Conservation (phyloP, 2,329 filamentous ascomycete genomes). For the Aureobasidium sp. region DNA sequence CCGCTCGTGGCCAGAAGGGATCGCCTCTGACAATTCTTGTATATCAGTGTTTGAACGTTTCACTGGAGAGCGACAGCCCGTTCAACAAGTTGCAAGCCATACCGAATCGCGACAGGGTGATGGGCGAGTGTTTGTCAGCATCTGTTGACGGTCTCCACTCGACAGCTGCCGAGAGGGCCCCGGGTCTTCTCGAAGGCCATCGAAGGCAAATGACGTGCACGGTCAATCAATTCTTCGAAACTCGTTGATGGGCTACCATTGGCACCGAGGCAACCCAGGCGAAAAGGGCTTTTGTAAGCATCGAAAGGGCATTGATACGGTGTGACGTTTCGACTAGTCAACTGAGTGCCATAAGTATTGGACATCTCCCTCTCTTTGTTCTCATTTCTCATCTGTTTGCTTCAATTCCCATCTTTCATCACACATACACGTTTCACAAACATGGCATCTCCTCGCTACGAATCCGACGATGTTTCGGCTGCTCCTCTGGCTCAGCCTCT, state of each 20-base stretch:
- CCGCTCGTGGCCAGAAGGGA: neutral
- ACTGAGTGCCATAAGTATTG: slow-evolving; percentile 2
- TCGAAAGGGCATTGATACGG: neutral
- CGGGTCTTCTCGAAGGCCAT: slow-evolving; percentile 1
- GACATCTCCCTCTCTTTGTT: neutral
- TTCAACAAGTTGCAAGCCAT: neutral
- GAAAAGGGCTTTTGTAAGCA: slow-evolving; percentile 9
- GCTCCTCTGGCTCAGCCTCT: slow-evolving; percentile 38
- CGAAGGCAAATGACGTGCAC: slow-evolving; percentile 16
- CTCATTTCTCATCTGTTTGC: neutral
- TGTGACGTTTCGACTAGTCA: slow-evolving; percentile 10
- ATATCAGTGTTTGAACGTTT: neutral
- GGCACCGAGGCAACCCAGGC: slow-evolving; percentile 4
- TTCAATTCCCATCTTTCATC: neutral
- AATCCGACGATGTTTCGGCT: slow-evolving; percentile 35
- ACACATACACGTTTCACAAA: neutral
- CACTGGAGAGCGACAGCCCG: neutral
- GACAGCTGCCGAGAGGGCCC: slow-evolving; percentile 3
- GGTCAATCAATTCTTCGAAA: slow-evolving; percentile 4
- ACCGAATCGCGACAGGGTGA: neutral
- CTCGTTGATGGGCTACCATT: neutral
- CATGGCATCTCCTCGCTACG: slow-evolving; percentile 29
- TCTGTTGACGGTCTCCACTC: neutral
- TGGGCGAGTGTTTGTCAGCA: slow-evolving; percentile 3
- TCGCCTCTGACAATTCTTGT: neutral